These are phyloP conservation scores for Bisporella sp. DNA, from an alignment of 2,329 filamentous ascomycete genomes.

Conservation along the genomic window DNA sequence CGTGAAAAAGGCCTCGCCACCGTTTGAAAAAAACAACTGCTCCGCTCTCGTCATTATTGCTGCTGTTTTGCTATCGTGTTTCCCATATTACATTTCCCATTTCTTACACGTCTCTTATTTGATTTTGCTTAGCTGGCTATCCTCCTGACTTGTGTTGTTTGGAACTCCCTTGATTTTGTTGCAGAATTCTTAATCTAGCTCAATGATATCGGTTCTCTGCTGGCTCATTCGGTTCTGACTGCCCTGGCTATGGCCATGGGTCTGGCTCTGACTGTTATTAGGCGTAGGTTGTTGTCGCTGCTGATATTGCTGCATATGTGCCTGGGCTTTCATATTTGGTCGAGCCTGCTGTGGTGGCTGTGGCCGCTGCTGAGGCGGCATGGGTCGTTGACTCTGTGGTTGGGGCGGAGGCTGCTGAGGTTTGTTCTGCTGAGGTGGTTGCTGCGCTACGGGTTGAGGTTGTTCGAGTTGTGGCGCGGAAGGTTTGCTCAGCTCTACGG, in stretches of 20 bases:
- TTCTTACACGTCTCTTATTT: no score
- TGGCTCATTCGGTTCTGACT: no score
- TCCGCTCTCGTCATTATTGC: no score
- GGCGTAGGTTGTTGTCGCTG: conserved; percentile 8
- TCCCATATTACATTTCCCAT: no score
- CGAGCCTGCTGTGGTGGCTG: not conserved
- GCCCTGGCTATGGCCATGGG: conserved; percentile 3
- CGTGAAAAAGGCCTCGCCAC: no score
- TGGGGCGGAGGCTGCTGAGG: not conserved
- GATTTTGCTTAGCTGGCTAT: no score
- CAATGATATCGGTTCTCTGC: conserved; percentile 5
- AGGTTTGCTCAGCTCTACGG: conserved; percentile 5
- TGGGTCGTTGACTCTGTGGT: conserved; percentile 12
- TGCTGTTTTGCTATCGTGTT: no score
- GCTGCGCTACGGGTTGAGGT: not conserved
- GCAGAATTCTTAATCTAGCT: conserved; percentile 6
- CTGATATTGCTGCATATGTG: not conserved
- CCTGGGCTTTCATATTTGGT: not conserved
- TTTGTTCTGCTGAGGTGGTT: not conserved
- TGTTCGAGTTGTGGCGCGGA: not conserved
- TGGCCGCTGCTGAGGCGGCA: not conserved
- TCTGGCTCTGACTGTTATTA: conserved; percentile 9
- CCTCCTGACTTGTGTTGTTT: no score
- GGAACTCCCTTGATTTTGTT: no score
- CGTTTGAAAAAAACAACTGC: no score